Percentiles rank a stretch among this genome's conserved stretches.
phyloP scores from a whole-genome alignment of 257 asterid species.

The Solanum microdontum region DNA sequence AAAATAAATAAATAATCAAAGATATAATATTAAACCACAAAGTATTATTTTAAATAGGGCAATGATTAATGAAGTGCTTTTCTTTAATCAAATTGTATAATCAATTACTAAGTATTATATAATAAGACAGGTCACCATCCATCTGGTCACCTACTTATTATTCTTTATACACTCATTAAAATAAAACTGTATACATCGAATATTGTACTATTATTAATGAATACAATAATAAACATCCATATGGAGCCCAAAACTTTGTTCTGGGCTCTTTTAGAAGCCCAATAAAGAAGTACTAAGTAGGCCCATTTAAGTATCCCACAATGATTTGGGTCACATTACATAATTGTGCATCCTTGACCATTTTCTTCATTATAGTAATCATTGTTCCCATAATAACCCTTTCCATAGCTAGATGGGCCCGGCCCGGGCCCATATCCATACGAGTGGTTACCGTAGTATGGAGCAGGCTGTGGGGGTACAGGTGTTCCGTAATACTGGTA shows the following conservation, averaged over 20 bases:
- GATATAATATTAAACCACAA: background rate
- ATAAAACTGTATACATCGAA: background rate
- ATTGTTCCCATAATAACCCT: slow-evolving; percentile 20
- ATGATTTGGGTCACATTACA: slow-evolving; percentile 16
- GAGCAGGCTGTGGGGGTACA: slow-evolving; percentile 29
- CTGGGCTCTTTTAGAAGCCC: background rate
- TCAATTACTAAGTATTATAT: background rate
- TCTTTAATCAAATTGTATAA: background rate
- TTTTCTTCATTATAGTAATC: slow-evolving; percentile 50
- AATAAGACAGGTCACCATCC: background rate
- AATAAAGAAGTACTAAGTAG: background rate
- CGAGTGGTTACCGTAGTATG: slow-evolving; percentile 19
- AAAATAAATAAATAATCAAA: background rate
- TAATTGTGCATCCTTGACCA: slow-evolving; percentile 36
- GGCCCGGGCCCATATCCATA: slow-evolving; percentile 13
- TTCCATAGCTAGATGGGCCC: slow-evolving; percentile 1
- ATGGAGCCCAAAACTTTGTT: background rate
- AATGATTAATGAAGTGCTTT: background rate
- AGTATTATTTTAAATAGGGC: background rate
- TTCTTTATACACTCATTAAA: background rate
- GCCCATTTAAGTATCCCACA: background rate
- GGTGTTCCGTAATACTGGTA: slow-evolving; percentile 38
- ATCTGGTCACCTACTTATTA: background rate
- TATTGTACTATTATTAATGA: background rate
- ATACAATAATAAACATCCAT: background rate